Evolutionary conservation across 2,329 filamentous ascomycete species (phyloP), one percentile per base, ranked within the genome.

Genomic region (Colletotrichum falcatum): DNA sequence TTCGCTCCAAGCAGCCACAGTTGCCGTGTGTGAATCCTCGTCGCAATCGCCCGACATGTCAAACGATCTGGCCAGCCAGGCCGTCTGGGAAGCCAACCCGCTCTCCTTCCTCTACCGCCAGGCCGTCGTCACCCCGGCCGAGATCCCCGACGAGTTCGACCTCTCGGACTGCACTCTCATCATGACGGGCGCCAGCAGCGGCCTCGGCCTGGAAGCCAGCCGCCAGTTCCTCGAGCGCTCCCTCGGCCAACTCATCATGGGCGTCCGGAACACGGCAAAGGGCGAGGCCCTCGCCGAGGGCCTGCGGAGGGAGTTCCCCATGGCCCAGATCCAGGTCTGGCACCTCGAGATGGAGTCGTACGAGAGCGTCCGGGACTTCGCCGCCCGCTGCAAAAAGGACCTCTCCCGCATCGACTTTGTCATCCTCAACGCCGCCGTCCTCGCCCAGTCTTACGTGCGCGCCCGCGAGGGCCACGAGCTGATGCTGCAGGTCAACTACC

Each of bases 161-260:
- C 48, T 71, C 16, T 55, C 69, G 30, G 75, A 75, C 39, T 73
- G 79, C 54, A 80, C 77, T 0, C 75, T 80, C 60, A 78, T 85
- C 39, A 77, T 85, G 55, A 84, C 83, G 0, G 84, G 83, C n/a
- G 78, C 82, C 53, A 85, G 83, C 65, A 76, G 76, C 5, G 83
- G 84, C 1, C 75, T 86, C 0, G 83, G 83, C 1, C 75, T 82
- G 0, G 83, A 83, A 71, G 77, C 82, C 0, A 78, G 79, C 16
- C 76, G 76, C 1, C 80, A 85, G 49, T 76, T 84, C 2, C 76
- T 81, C 20, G 61, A 55, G 0, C 77, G 82, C 2, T 78, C 80
- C 1, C 71, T 80, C 5, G 74, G 76, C 0, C 80, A 76, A 16
- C 74, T 86, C 3, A 79, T 86, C 28, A 75, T 86, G 33, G 84